A percentile compares a stretch with the other conserved stretches of the same genome.
Evolutionary conservation across 257 asterid species (phyloP).

Genomic region (Solanum pennellii): DNA sequence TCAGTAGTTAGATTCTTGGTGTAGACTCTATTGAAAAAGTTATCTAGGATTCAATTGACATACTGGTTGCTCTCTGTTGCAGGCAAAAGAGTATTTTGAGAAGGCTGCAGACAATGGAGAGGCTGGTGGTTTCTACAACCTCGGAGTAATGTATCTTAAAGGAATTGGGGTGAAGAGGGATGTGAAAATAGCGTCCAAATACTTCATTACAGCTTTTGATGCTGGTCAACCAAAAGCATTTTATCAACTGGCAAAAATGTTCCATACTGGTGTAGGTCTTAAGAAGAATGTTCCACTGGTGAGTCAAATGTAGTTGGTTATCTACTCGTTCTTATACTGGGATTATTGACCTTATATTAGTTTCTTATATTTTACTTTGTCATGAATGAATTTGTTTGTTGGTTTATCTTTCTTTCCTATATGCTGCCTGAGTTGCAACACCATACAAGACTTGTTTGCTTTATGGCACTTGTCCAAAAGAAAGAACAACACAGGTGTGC

Average conservation of each 20-base stretch:
- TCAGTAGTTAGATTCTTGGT: not conserved
- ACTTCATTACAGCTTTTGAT: constrained; percentile 64
- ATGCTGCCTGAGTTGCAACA: not conserved
- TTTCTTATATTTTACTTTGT: not conserved
- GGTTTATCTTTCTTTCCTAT: not conserved
- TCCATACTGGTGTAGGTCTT: constrained; percentile 86
- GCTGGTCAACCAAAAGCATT: constrained; percentile 93
- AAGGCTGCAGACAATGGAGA: constrained; percentile 90
- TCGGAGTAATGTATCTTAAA: constrained; percentile 82
- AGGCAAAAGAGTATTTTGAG: constrained; percentile 94
- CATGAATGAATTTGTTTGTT: not conserved
- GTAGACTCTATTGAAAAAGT: not conserved
- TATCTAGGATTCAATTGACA: not conserved
- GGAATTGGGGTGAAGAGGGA: constrained; percentile 92
- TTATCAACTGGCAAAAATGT: constrained; percentile 97
- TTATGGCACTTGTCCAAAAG: not conserved
- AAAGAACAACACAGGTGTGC: not conserved
- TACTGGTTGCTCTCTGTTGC: constrained; percentile 11
- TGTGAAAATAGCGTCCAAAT: constrained; percentile 54
- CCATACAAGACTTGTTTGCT: not conserved
- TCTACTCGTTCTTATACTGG: not conserved
- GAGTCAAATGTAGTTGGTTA: not conserved
- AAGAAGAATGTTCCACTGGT: constrained; percentile 86
- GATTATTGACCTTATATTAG: not conserved
- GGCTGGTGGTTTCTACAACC: constrained; percentile 91